Base-by-base conservation (phyloP, 352 stramenopile genomes). In the Globisporangium okanoganense region DNA sequence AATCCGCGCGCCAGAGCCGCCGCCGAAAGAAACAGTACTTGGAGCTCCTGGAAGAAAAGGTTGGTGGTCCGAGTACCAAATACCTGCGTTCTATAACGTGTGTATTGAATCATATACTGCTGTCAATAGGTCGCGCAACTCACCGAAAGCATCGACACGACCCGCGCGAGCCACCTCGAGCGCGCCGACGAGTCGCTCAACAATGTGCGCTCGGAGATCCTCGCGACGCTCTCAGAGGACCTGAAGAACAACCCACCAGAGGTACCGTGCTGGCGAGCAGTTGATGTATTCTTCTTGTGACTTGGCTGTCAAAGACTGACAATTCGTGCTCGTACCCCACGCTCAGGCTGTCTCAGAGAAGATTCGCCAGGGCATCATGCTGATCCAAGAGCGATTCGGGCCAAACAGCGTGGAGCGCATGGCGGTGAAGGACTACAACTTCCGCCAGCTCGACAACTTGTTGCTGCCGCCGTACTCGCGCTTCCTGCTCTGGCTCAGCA, bases 11-110 rank as follows among this genome's bases (percentile, higher is more conserved):
- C 36, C 87, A 96, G 67, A 96, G 87, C 62, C 87, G 87, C 16
- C 85, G 87, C 49, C 85, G 87, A 35, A 96, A 96, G 78, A 96
- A 96, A 55, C 87, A 96, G 66, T 96, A 96, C 52, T 55, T 96
- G 33, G 87, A 96, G 67, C 65, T 96, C 24, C 64, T 96, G 7
- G 87, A 96, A 70, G 87, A 94, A 52, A 96, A 96, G 72, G 84
- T 89, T 14, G 0, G 64, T 61, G 13, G 33, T 38, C 18, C 27
- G 9, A 14, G 7, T n/a, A 59, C 10, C 5, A 18, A 35, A 0
- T 22, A 10, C n/a, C 31, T 52, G 22, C 29, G 8, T 7, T 14
- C 36, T 7, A 6, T 43, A 4, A 36, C 2, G 7, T 9, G 14
- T 53, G 47, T 40, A 18, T 22, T 55, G 14, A 40, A 16, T 40